These are phyloP conservation scores for Metarhizium guizhouense DNA, from an alignment of 2,329 filamentous ascomycete genomes.

Conservation along the genomic window DNA sequence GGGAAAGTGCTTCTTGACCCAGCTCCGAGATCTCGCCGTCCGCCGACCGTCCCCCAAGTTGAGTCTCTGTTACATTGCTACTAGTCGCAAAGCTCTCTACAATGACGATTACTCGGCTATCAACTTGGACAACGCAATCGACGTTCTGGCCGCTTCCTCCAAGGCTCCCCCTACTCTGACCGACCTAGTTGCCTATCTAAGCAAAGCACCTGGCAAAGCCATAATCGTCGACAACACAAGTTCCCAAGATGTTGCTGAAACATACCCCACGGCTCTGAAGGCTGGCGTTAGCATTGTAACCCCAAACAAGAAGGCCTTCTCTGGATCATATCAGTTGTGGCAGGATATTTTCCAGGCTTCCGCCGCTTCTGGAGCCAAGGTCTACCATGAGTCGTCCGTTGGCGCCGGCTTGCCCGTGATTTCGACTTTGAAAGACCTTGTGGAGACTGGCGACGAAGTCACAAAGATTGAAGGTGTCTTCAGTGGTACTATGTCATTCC, in stretches of 20 bases:
- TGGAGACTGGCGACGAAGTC: constrained; percentile 86
- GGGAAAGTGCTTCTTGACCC: constrained; percentile 80
- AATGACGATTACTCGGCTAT: constrained; percentile 63
- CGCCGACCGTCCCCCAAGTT: constrained; percentile 62
- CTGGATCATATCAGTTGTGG: constrained; percentile 72
- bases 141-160: constrained; percentile 54
- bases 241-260: constrained; percentile 72
- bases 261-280: constrained; percentile 73
- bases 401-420: constrained; percentile 90
- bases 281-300: constrained; percentile 87
- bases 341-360: constrained; percentile 75
- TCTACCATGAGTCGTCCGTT: constrained; percentile 93
- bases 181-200: constrained; percentile 69
- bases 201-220: constrained; percentile 65
- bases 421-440: constrained; percentile 86
- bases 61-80: constrained; percentile 75
- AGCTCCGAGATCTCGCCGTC: constrained; percentile 60
- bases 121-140: constrained; percentile 48
- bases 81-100: constrained; percentile 75
- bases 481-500: constrained; percentile 93
- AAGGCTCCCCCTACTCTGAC: constrained; percentile 58
- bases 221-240: constrained; percentile 95
- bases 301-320: constrained; percentile 98
- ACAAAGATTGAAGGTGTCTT: constrained; percentile 95
- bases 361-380: constrained; percentile 60